Percentiles rank a stretch among this genome's conserved stretches.
phyloP scores from a whole-genome alignment of 768 basidiomycete genomes.

The Cyathus striatus region DNA sequence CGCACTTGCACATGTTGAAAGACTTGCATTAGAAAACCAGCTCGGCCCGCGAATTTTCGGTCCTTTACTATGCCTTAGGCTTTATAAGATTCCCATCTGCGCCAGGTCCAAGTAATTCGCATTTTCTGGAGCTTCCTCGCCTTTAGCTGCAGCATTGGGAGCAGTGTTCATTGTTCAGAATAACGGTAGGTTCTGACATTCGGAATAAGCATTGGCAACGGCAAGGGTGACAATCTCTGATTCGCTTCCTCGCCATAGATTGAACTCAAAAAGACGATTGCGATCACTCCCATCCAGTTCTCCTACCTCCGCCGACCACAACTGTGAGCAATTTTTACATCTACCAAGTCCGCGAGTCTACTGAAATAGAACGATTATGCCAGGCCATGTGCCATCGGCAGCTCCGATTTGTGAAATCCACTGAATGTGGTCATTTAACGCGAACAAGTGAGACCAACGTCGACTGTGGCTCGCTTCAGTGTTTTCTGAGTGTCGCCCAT shows the following conservation, averaged over 20 bases:
- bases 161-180: not conserved
- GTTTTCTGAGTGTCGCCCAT: conserved; percentile 46
- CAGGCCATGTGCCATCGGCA: conserved; percentile 60
- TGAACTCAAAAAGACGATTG: conserved; percentile 29
- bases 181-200: conserved; percentile 6
- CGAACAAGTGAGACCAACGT: conserved; percentile 36
- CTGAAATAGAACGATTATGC: conserved; percentile 15
- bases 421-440: conserved; percentile 51
- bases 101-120: not conserved
- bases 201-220: not conserved
- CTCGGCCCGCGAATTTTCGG: conserved; percentile 14
- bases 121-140: conserved; percentile 2
- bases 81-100: conserved; percentile 18
- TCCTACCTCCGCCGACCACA: conserved; percentile 63
- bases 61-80: conserved; percentile 7
- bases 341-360: conserved; percentile 17
- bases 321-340: conserved; percentile 10
- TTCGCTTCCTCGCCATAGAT: conserved; percentile 23
- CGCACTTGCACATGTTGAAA: not conserved
- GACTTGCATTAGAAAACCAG: conserved; percentile 3
- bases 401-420: conserved; percentile 46
- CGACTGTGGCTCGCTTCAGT: conserved; percentile 46
- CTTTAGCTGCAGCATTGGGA: no score
- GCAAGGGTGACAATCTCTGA: conserved; percentile 25
- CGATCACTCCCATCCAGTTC: conserved; percentile 27